Conservation (phyloP, 73 alveolate species). For the Symbiodinium natans region DNA sequence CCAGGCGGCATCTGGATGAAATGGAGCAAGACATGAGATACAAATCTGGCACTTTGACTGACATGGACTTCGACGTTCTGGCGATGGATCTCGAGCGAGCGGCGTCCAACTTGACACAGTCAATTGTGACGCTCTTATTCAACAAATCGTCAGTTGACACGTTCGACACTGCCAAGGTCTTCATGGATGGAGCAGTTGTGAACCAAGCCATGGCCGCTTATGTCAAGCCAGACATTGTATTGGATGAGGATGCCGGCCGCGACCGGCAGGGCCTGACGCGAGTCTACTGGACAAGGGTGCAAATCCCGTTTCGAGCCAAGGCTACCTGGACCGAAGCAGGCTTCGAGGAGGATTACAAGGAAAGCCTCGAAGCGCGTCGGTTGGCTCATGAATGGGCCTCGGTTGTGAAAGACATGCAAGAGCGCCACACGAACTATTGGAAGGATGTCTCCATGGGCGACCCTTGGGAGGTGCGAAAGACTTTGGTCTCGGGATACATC, state of each 20-base stretch:
- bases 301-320: conserved; percentile 12
- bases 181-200: conserved; percentile 14
- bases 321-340: not conserved
- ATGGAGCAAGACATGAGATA: conserved; percentile 14
- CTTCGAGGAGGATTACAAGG: not conserved
- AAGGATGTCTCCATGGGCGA: conserved; percentile 5
- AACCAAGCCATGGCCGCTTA: conserved; percentile 19
- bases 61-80: not conserved
- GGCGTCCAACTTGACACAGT: not conserved
- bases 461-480: not conserved
- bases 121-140: not conserved
- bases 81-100: not conserved
- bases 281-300: conserved; percentile 2
- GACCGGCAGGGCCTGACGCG: conserved; percentile 1
- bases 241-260: conserved; percentile 3
- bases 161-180: not conserved
- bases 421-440: conserved; percentile 4
- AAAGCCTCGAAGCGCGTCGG: not conserved
- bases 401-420: not conserved
- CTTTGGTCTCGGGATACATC: not conserved
- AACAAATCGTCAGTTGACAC: not conserved
- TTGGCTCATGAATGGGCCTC: not conserved
- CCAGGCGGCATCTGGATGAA: conserved; percentile 1
- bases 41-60: conserved; percentile 21
- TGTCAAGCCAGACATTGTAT: conserved; percentile 1